Percentiles rank a stretch among this genome's conserved stretches.
phyloP scores from a whole-genome alignment of 2,329 filamentous ascomycete species.

The Trichoderma koningiopsis region DNA sequence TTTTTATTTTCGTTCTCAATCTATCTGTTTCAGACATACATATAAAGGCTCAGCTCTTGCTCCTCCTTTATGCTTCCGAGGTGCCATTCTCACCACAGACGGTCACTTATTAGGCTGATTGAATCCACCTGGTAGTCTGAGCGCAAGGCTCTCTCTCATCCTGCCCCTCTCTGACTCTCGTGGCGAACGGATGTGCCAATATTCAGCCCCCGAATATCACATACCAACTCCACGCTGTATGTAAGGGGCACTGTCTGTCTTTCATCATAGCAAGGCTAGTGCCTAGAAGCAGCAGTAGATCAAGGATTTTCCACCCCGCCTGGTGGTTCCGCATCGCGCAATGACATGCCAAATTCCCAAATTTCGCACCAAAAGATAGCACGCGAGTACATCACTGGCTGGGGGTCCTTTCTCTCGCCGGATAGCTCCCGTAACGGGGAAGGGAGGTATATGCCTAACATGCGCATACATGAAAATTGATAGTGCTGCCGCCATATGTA shows the following conservation, averaged over 20 bases:
- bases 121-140: background rate
- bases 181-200: background rate
- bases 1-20: background rate
- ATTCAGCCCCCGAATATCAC: background rate
- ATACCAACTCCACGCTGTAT: background rate
- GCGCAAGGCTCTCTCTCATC: background rate
- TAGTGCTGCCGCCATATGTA: background rate
- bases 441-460: background rate
- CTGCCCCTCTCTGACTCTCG: background rate
- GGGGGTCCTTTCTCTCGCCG: background rate
- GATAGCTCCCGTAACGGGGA: background rate
- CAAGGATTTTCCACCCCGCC: background rate
- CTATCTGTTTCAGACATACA: background rate
- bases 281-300: background rate
- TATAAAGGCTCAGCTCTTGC: background rate
- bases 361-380: background rate
- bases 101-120: no score
- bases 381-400: background rate
- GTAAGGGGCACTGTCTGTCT: background rate
- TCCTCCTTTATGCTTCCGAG: background rate
- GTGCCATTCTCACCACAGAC: background rate
- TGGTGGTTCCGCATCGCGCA: slow-evolving; percentile 16
- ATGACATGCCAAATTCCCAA: slow-evolving; percentile 14
- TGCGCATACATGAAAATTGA: background rate
- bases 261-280: background rate